Conservation (phyloP, 805 yeast species). For the Kodamaea kaohsiungensis region DNA sequence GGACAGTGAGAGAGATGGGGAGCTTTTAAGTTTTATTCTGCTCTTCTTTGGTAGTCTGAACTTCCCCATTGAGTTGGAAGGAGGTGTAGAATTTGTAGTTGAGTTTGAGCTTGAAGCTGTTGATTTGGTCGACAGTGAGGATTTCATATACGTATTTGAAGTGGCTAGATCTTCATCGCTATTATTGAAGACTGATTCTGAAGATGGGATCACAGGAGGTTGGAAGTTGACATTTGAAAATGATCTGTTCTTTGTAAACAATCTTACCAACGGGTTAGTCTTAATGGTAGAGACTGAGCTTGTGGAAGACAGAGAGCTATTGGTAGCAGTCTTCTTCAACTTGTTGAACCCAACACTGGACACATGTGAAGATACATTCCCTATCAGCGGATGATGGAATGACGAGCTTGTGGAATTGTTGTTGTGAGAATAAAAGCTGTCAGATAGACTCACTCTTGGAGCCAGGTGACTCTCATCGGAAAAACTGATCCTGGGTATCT, state of each 20-base stretch:
- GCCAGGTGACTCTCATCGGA: neutral
- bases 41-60: conserved; percentile 12
- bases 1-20: neutral
- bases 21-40: conserved; percentile 5
- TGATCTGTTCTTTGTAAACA: conserved; percentile 33
- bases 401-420: conserved; percentile 13
- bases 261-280: conserved; percentile 29
- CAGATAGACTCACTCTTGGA: conserved; percentile 2
- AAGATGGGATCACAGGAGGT: conserved; percentile 7
- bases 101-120: neutral
- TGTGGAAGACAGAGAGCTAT: conserved; percentile 24
- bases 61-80: conserved; percentile 6
- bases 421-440: conserved; percentile 8
- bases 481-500: neutral
- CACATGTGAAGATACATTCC: conserved; percentile 11
- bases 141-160: neutral
- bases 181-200: conserved; percentile 5
- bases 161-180: conserved; percentile 12
- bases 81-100: neutral
- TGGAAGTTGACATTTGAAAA: conserved; percentile 15
- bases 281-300: conserved; percentile 20
- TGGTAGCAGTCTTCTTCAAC: conserved; percentile 31
- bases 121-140: neutral
- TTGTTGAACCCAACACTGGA: conserved; percentile 28
- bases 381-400: conserved; percentile 8